Evolutionary conservation across 495 filamentous ascomycete genomes (phyloP).

Genomic region (Endocarpon pusillum): DNA sequence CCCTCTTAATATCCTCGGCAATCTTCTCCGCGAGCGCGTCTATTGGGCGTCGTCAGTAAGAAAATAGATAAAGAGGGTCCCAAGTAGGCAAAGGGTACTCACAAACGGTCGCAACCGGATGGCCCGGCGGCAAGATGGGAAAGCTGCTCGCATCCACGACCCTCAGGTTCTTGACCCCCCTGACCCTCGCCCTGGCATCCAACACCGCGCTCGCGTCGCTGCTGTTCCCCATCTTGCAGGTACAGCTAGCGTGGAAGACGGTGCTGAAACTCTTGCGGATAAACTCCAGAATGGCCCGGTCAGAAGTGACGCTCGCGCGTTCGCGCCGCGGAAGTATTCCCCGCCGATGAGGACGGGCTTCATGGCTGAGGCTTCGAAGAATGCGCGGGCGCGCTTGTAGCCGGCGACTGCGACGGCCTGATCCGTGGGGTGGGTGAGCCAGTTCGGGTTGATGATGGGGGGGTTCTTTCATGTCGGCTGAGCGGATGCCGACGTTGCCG

Average conservation of each 20-base stretch:
- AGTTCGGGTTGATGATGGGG: constrained; percentile 38
- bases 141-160: constrained; percentile 37
- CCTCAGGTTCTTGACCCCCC: constrained; percentile 30
- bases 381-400: constrained; percentile 33
- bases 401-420: constrained; percentile 34
- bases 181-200: constrained; percentile 31
- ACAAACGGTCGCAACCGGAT: constrained; percentile 36
- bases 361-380: constrained; percentile 25
- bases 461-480: constrained; percentile 20
- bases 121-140: constrained; percentile 33
- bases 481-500: constrained; percentile 36
- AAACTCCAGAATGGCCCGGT: constrained; percentile 31
- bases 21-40: constrained; percentile 47
- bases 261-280: constrained; percentile 24
- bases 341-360: constrained; percentile 23
- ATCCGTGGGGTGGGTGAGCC: constrained; percentile 30
- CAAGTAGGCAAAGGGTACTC: constrained; percentile 8
- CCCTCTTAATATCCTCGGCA: constrained; percentile 29
- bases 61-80: neutral
- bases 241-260: constrained; percentile 33
- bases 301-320: constrained; percentile 22
- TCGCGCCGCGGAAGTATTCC: constrained; percentile 30
- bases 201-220: constrained; percentile 35
- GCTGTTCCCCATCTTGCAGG: constrained; percentile 33
- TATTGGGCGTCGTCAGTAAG: constrained; percentile 8